A percentile compares a stretch with the other conserved stretches of the same genome.
Evolutionary conservation across 2,329 filamentous ascomycete species (phyloP).

Genomic region (Magnaporthiopsis rhizophila): DNA sequence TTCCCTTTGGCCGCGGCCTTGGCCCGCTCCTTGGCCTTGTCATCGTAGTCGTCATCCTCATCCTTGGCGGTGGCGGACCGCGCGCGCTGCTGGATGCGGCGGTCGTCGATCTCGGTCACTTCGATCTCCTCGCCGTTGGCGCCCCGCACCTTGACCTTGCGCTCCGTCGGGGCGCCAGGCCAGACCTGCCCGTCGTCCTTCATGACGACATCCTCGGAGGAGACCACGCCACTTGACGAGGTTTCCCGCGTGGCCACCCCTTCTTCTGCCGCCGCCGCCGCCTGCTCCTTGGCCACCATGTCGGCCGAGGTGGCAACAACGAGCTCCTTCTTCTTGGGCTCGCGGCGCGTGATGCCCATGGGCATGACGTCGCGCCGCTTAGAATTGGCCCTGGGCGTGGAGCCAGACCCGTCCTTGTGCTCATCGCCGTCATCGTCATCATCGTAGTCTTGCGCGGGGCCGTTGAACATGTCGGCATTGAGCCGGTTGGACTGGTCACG

Average conservation of each 20-base stretch:
- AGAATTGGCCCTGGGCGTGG: slow-evolving; percentile 14
- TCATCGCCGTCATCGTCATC: slow-evolving; percentile 37
- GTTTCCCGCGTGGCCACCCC: background rate
- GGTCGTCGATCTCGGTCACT: slow-evolving; percentile 25
- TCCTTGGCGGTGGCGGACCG: slow-evolving; percentile 9
- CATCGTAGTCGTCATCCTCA: slow-evolving; percentile 10
- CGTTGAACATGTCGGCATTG: slow-evolving; percentile 49
- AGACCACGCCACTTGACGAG: slow-evolving; percentile 17
- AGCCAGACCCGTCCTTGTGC: slow-evolving; percentile 26
- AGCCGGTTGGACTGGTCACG: slow-evolving; percentile 39
- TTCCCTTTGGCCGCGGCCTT: slow-evolving; percentile 11
- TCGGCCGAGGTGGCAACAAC: slow-evolving; percentile 50
- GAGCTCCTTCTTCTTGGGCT: slow-evolving; percentile 46
- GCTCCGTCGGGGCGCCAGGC: slow-evolving; percentile 29
- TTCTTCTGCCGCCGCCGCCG: slow-evolving; percentile 32
- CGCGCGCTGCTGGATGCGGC: slow-evolving; percentile 15
- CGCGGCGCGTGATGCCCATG: slow-evolving; percentile 47
- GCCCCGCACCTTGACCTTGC: slow-evolving; percentile 31
- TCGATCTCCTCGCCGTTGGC: slow-evolving; percentile 33
- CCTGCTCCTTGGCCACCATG: slow-evolving; percentile 45
- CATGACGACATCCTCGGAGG: slow-evolving; percentile 13
- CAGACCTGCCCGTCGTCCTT: slow-evolving; percentile 32
- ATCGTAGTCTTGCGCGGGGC: slow-evolving; percentile 24
- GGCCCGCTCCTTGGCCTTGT: slow-evolving; percentile 17
- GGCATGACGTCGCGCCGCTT: slow-evolving; percentile 32